Percentiles rank a stretch among this genome's conserved stretches.
Conservation (phyloP, 2,329 filamentous ascomycete species). For the Tolypocladium inflatum region DNA sequence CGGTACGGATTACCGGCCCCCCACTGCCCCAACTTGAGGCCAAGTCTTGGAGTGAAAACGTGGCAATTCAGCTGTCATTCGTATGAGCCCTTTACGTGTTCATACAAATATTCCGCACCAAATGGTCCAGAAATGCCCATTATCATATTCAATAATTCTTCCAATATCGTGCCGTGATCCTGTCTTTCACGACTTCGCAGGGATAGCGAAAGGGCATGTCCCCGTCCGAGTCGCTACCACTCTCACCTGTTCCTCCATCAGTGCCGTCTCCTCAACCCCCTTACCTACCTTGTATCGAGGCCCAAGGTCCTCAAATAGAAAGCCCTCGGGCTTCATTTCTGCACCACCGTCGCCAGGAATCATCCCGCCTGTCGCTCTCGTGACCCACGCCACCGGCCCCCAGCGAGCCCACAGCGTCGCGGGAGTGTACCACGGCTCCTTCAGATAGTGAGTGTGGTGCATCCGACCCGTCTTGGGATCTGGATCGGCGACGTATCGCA, state of each 20-base stretch:
- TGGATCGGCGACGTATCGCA: constrained; percentile 32
- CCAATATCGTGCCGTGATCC: no score
- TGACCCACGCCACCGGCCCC: constrained; percentile 45
- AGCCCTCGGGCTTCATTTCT: constrained; percentile 37
- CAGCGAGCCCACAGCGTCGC: constrained; percentile 52
- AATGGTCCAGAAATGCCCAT: not conserved
- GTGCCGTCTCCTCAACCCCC: constrained; percentile 34
- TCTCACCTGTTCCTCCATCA: constrained; percentile 19
- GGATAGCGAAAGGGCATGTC: constrained; percentile 37
- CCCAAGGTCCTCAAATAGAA: constrained; percentile 50
- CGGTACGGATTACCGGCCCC: not conserved
- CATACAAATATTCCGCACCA: not conserved
- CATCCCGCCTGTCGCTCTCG: constrained; percentile 31
- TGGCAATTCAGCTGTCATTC: not conserved
- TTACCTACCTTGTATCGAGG: constrained; percentile 44
- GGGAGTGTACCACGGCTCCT: constrained; percentile 56
- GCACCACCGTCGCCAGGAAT: constrained; percentile 32
- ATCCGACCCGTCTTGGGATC: constrained; percentile 45
- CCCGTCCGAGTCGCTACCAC: constrained; percentile 18
- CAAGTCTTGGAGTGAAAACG: not conserved
- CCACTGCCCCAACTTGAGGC: not conserved
- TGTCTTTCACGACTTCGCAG: not conserved
- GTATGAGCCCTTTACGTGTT: not conserved
- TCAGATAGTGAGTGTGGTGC: constrained; percentile 40
- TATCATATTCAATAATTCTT: not conserved